Evolutionary conservation across 257 asterid species (phyloP), one percentile per base, ranked within the genome.

Genomic region (Rehmannia glutinosa): DNA sequence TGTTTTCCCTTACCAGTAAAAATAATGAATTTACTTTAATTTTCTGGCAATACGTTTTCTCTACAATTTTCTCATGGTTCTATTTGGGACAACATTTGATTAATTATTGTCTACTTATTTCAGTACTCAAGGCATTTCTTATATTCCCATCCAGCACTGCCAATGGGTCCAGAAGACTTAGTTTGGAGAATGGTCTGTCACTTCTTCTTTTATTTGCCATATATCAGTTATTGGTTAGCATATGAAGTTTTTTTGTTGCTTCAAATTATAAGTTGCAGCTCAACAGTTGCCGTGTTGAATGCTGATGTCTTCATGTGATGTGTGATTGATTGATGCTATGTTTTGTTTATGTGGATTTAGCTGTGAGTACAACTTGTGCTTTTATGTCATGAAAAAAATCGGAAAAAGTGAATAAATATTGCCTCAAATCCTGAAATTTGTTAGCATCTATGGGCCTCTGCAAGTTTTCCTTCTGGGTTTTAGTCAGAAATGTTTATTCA

Each of bases 141-240:
- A 24, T 94, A 84, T 76, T 91, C 99, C 20, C 96, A 94, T 82
- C 99, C 99, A 13, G 97, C 99, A 68, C 83, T 81, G 77, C 93
- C 86, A 10, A 10, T 91, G 84, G 99, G 99, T 59, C 96, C 99
- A 10, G 99, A 94, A 76, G 99, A 94, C 81, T 81, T 91, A 36
- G 81, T 71, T 38, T 94, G 97, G 97, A 86, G 97, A 91, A 88
- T 91, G 99, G 97, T 91, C 70, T 50, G 93, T 75, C 47, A 20
- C 61, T 55, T 17, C 52, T 42, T 51, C 76, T 74, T 74, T 54
- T 61, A 43, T 68, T 61, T 74, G 17, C 65, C 32, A 23, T 28
- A 19, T 47, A n/a, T 23, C 19, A 35, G 54, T 43, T 66, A 1
- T 27, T 64, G 12, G 3, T 67, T 64, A 28, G 39, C 51, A 5